phyloP scores from a whole-genome alignment of 495 filamentous ascomycete genomes.

The Letharia lupina region DNA sequence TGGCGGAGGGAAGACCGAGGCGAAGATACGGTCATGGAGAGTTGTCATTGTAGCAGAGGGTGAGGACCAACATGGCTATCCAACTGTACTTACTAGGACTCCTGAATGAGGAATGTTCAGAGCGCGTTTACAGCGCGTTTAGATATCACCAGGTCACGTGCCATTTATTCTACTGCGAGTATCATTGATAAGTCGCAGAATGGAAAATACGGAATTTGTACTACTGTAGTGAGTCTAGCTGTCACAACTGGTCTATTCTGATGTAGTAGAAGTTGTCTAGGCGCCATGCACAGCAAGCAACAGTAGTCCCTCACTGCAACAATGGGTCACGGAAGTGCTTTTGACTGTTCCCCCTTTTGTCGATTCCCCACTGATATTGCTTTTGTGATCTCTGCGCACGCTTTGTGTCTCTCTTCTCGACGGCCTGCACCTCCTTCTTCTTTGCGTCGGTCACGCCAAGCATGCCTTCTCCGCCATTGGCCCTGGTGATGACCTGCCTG shows the following conservation, averaged over 20 bases:
- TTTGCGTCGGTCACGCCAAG: constrained; percentile 61
- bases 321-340: constrained; percentile 58
- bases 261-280: background rate
- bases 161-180: background rate
- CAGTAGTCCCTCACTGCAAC: constrained; percentile 22
- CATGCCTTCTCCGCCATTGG: constrained; percentile 69
- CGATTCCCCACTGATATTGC: constrained; percentile 52
- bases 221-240: background rate
- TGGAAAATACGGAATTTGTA: background rate
- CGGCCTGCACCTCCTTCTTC: constrained; percentile 52
- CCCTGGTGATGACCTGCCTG: constrained; percentile 54
- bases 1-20: constrained; percentile 45
- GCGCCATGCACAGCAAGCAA: background rate
- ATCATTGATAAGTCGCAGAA: background rate
- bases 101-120: background rate
- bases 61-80: background rate
- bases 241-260: background rate
- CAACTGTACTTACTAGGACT: background rate
- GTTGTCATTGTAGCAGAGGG: constrained; percentile 17
- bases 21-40: constrained; percentile 40
- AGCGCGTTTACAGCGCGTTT: background rate
- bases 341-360: constrained; percentile 59
- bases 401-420: constrained; percentile 60
- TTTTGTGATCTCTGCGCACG: constrained; percentile 50
- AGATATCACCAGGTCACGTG: background rate